Percentiles rank a stretch among this genome's conserved stretches.
phyloP scores from a whole-genome alignment of 176 grass and related monocot genomes.

The Dendrocalamus sinicus region DNA sequence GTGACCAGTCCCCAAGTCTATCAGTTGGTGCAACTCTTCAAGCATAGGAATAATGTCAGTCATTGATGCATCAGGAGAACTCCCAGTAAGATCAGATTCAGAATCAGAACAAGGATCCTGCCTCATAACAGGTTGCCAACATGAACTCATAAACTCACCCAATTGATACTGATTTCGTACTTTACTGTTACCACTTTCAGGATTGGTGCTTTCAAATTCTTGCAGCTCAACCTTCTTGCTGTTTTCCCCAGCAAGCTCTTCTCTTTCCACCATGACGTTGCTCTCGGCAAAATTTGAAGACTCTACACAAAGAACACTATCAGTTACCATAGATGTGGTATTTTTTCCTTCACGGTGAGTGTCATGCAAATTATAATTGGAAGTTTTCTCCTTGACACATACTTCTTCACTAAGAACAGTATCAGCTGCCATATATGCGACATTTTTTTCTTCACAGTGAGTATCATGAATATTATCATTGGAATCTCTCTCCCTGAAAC shows the following conservation, averaged over 20 bases:
- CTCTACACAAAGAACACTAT: not conserved
- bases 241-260: constrained; percentile 17
- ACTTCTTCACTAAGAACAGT: not conserved
- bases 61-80: constrained; percentile 69
- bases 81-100: constrained; percentile 54
- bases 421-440: constrained; percentile 27
- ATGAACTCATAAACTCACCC: constrained; percentile 60
- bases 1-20: constrained; percentile 36
- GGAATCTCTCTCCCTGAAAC: constrained; percentile 2
- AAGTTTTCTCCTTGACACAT: constrained; percentile 1
- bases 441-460: constrained; percentile 14
- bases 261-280: constrained; percentile 22
- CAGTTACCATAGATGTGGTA: not conserved
- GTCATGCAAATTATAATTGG: constrained; percentile 13
- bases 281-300: constrained; percentile 17
- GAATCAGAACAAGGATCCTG: constrained; percentile 45
- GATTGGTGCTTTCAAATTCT: constrained; percentile 1
- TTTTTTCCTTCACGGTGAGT: not conserved
- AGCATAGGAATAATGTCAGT: constrained; percentile 75
- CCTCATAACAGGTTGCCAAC: constrained; percentile 55
- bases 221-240: constrained; percentile 18
- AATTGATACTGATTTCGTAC: constrained; percentile 39
- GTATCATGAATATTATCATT: not conserved
- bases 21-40: constrained; percentile 55
- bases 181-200: constrained; percentile 1